Evolutionary conservation across 1,139 yeast genomes (phyloP).

Genomic region (Blastobotrys petasosporus): DNA sequence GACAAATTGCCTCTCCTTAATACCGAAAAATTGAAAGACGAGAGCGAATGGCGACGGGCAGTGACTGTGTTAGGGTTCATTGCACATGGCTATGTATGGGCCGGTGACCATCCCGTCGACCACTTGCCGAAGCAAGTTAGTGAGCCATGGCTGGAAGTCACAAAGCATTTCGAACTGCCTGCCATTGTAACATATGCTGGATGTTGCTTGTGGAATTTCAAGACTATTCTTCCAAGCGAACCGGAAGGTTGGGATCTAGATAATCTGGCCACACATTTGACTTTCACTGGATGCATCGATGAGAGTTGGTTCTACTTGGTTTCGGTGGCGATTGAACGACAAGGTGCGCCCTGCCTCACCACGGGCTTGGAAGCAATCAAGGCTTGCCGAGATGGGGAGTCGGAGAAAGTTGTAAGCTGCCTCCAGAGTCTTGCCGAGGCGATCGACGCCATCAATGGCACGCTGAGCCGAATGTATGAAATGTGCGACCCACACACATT

Average conservation of each 20-base stretch:
- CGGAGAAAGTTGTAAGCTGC: conserved; percentile 37
- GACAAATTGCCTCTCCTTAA: conserved; percentile 55
- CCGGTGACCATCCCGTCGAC: conserved; percentile 54
- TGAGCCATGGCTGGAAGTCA: conserved; percentile 56
- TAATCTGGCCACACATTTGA: conserved; percentile 70
- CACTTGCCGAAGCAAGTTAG: conserved; percentile 63
- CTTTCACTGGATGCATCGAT: conserved; percentile 86
- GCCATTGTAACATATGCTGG: conserved; percentile 88
- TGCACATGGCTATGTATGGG: conserved; percentile 89
- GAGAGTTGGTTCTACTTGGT: conserved; percentile 93
- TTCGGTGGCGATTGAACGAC: conserved; percentile 77
- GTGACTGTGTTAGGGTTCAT: conserved; percentile 71
- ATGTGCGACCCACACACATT: conserved; percentile 94
- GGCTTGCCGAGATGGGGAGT: conserved; percentile 44
- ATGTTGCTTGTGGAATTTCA: conserved; percentile 82
- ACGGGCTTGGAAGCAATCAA: conserved; percentile 58
- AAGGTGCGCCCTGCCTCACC: conserved; percentile 62
- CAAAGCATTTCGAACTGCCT: conserved; percentile 63
- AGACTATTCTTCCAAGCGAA: conserved; percentile 48
- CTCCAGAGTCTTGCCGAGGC: conserved; percentile 66
- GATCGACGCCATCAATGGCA: conserved; percentile 69
- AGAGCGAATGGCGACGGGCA: conserved; percentile 65
- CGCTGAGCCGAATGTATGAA: conserved; percentile 79
- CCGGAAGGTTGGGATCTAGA: conserved; percentile 46
- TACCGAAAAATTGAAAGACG: conserved; percentile 41